Conservation (phyloP, 352 stramenopile species). For the Globisporangium splendens region DNA sequence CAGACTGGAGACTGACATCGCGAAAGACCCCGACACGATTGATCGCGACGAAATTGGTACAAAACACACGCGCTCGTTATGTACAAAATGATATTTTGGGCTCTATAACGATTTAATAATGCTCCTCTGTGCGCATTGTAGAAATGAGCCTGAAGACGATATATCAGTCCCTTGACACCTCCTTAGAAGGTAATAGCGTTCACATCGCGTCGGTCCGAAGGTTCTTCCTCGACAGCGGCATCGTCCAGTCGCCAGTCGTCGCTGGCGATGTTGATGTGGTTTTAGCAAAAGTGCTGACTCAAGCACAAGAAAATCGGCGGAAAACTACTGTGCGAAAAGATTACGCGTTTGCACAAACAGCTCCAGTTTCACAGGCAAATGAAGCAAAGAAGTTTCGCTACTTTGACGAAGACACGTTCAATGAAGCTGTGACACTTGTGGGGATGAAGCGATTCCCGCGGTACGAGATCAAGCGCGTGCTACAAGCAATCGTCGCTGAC, state of each 20-base stretch:
- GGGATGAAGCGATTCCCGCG: conserved; percentile 58
- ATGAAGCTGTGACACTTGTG: conserved; percentile 65
- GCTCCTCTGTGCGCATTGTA: conserved; percentile 12
- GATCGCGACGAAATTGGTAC: conserved; percentile 23
- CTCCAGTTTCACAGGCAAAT: conserved; percentile 9
- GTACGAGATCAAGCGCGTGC: conserved; percentile 41
- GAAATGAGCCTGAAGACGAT: conserved; percentile 34
- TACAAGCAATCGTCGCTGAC: conserved; percentile 52
- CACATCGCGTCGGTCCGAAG: conserved; percentile 63
- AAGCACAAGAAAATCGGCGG: conserved; percentile 50
- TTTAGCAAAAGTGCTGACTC: conserved; percentile 53
- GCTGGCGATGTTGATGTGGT: conserved; percentile 66
- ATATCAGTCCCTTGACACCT: conserved; percentile 50
- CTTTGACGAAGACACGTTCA: conserved; percentile 68
- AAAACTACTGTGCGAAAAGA: conserved; percentile 53
- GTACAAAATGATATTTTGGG: too few relatives aligned
- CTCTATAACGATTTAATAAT: not conserved
- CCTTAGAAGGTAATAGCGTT: conserved; percentile 42
- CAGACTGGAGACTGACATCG: conserved; percentile 9
- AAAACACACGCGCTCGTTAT: not conserved
- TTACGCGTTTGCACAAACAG: conserved; percentile 29
- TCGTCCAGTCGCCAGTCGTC: conserved; percentile 50
- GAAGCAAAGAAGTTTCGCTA: conserved; percentile 53
- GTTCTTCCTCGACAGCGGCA: conserved; percentile 60
- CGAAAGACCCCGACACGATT: conserved; percentile 12